Conservation (phyloP, 2,329 filamentous ascomycete genomes). For the Colletotrichum navitas region DNA sequence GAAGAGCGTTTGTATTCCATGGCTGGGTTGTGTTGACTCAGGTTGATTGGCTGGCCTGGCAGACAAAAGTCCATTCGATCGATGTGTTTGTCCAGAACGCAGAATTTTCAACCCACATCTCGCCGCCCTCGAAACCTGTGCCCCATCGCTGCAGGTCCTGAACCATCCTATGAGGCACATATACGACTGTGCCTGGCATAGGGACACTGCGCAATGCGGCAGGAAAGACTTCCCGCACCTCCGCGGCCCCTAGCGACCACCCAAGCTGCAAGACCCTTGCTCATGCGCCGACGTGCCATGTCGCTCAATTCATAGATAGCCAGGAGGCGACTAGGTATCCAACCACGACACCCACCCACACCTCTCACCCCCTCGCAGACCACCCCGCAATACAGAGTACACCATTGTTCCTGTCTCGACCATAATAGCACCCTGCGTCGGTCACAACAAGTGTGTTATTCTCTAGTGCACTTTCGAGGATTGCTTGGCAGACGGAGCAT, state of each 20-base stretch:
- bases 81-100: not conserved
- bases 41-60: not conserved
- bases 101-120: constrained; percentile 23
- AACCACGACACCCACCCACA: constrained; percentile 15
- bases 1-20: not conserved
- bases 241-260: constrained; percentile 32
- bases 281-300: constrained; percentile 22
- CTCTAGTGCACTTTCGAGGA: not conserved
- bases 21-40: constrained; percentile 8
- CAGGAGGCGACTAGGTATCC: constrained; percentile 4
- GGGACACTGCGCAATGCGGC: constrained; percentile 25
- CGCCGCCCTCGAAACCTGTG: constrained; percentile 11
- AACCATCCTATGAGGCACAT: constrained; percentile 15
- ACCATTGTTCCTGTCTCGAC: constrained; percentile 7
- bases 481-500: not conserved
- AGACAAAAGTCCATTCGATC: constrained; percentile 16
- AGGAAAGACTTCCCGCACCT: constrained; percentile 38
- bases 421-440: not conserved
- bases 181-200: constrained; percentile 34
- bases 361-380: constrained; percentile 7
- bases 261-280: constrained; percentile 17
- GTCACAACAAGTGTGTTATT: not conserved
- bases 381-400: constrained; percentile 29
- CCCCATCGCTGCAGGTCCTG: constrained; percentile 31
- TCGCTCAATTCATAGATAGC: constrained; percentile 17